phyloP scores from a whole-genome alignment of 164 flowering plant species.

The Malania oleifera region DNA sequence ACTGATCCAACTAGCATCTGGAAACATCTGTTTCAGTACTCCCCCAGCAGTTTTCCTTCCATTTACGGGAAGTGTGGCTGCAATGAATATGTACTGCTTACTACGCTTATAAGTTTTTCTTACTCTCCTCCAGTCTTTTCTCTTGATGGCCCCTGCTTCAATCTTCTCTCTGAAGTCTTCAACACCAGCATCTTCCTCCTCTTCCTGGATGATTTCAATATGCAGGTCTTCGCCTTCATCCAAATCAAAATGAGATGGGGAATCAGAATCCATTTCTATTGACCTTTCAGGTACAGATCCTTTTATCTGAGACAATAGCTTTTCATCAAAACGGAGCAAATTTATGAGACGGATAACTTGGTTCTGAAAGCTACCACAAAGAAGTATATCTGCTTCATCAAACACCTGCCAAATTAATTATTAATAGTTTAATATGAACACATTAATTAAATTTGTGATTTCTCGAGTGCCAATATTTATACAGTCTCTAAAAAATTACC shows the following conservation, averaged over 20 bases:
- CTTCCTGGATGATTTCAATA: slow-evolving; percentile 25
- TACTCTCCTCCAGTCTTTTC: slow-evolving; percentile 74
- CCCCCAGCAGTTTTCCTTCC: slow-evolving; percentile 97
- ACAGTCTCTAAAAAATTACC: slow-evolving; percentile 38
- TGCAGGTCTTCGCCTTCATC: slow-evolving; percentile 37
- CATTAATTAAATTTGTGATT: not conserved
- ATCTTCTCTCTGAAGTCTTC: slow-evolving; percentile 24
- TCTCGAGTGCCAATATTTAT: not conserved
- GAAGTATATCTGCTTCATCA: slow-evolving; percentile 97
- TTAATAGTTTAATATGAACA: not conserved
- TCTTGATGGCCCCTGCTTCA: slow-evolving; percentile 21
- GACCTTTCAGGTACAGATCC: slow-evolving; percentile 20
- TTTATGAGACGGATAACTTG: slow-evolving; percentile 85
- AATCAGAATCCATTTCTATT: slow-evolving; percentile 20
- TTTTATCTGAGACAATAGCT: slow-evolving; percentile 51
- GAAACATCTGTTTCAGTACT: slow-evolving; percentile 79
- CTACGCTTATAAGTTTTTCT: slow-evolving; percentile 72
- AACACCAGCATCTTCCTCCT: slow-evolving; percentile 29
- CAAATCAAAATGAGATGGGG: slow-evolving; percentile 20
- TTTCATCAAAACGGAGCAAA: slow-evolving; percentile 92
- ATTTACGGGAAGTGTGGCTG: slow-evolving; percentile 94
- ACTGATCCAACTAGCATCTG: slow-evolving; percentile 81
- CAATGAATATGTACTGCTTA: slow-evolving; percentile 95
- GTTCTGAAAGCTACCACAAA: slow-evolving; percentile 93
- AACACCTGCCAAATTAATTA: slow-evolving; percentile 55